Percentiles rank a stretch among this genome's conserved stretches.
Conservation (phyloP, 1,284 basidiomycete genomes). For the Moesziomyces antarcticus region DNA sequence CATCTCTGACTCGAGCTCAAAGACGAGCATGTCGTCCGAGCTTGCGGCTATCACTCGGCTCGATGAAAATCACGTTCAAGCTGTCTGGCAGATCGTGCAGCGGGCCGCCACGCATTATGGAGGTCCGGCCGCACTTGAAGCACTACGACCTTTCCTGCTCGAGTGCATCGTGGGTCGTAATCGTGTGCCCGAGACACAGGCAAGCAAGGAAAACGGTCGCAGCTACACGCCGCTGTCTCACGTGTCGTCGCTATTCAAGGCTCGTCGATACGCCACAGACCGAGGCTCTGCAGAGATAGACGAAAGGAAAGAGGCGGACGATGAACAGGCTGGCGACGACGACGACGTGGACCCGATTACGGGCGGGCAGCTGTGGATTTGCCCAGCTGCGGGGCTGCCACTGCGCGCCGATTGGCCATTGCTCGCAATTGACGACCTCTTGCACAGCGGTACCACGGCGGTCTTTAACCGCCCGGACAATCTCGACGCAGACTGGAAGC, state of each 20-base stretch:
- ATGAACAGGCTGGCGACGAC: slow-evolving; percentile 52
- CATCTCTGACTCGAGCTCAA: not conserved
- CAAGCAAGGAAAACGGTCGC: not conserved
- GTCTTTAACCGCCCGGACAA: slow-evolving; percentile 74
- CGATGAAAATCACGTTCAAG: slow-evolving; percentile 13
- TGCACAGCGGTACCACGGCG: slow-evolving; percentile 69
- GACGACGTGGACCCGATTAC: slow-evolving; percentile 56
- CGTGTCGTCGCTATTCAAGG: slow-evolving; percentile 19
- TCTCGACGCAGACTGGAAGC: slow-evolving; percentile 80
- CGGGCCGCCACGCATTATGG: slow-evolving; percentile 6
- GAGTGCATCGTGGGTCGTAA: slow-evolving; percentile 23
- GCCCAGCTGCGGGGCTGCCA: slow-evolving; percentile 73
- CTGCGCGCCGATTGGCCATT: slow-evolving; percentile 79
- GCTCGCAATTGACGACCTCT: slow-evolving; percentile 80
- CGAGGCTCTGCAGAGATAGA: slow-evolving; percentile 5
- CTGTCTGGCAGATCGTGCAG: slow-evolving; percentile 22
- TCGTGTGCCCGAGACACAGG: slow-evolving; percentile 5
- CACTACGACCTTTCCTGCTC: slow-evolving; percentile 21
- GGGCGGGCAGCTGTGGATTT: slow-evolving; percentile 68
- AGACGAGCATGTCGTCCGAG: slow-evolving; percentile 2
- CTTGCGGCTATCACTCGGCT: slow-evolving; percentile 28
- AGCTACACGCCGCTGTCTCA: slow-evolving; percentile 20
- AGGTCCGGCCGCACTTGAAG: not conserved
- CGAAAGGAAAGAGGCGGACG: slow-evolving; percentile 56
- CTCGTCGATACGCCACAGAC: slow-evolving; percentile 2